Percentiles rank a stretch among this genome's conserved stretches.
Conservation (phyloP, 305 asterid species). For the Fraxinus nigra region DNA sequence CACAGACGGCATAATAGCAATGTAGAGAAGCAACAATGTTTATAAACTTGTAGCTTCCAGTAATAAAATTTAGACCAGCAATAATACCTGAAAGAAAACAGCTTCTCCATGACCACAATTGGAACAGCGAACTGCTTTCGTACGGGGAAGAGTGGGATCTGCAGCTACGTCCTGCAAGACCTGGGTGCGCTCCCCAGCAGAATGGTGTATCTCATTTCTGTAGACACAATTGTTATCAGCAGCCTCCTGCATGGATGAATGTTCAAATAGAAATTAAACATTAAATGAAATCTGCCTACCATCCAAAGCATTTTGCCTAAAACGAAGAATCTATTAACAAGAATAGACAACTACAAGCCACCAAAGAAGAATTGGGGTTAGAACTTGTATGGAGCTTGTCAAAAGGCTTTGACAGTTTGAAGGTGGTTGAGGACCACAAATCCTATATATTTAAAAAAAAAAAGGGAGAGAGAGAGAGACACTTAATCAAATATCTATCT, state of each 20-base stretch:
- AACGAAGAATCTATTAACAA: not conserved
- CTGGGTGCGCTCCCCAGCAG: constrained; percentile 88
- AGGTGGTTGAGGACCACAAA: not conserved
- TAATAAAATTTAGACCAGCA: not conserved
- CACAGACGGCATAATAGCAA: not conserved
- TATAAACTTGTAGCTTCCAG: not conserved
- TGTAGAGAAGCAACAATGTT: not conserved
- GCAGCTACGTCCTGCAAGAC: constrained; percentile 95
- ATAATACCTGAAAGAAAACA: constrained; percentile 84
- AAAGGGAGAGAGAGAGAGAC: too few relatives aligned
- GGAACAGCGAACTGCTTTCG: constrained; percentile 79
- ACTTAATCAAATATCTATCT: not conserved
- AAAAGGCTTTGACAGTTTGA: not conserved
- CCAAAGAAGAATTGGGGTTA: not conserved
- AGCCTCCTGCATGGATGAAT: constrained; percentile 54
- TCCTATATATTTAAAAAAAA: not conserved
- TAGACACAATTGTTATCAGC: constrained; percentile 91
- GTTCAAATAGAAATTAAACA: not conserved
- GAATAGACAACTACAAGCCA: not conserved
- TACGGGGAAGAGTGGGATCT: constrained; percentile 97
- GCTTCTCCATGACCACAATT: constrained; percentile 97
- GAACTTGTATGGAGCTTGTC: not conserved
- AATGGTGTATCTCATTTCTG: constrained; percentile 82
- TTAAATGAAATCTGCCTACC: not conserved
- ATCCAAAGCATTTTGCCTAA: not conserved